Conservation (phyloP, 106 monocot species). For the Hemerocallis citrina region DNA sequence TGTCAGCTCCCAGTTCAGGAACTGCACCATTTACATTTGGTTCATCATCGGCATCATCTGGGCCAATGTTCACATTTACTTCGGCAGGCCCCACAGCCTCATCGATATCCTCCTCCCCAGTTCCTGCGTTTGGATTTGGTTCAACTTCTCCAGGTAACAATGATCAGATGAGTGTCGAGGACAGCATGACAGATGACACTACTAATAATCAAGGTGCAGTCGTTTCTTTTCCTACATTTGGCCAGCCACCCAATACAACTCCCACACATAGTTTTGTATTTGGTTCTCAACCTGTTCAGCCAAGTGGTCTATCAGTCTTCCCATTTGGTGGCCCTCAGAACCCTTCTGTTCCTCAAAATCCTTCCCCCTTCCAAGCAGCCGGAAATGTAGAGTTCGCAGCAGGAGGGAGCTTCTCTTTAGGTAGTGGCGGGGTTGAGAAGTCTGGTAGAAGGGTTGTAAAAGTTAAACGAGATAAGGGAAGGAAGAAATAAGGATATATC, state of each 20-base stretch:
- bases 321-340: slow-evolving; percentile 30
- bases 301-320: slow-evolving; percentile 15
- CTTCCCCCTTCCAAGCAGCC: slow-evolving; percentile 32
- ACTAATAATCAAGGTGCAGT: slow-evolving; percentile 8
- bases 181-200: slow-evolving; percentile 48
- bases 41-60: slow-evolving; percentile 7
- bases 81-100: slow-evolving; percentile 9
- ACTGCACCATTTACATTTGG: slow-evolving; percentile 12
- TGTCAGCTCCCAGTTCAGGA: slow-evolving; percentile 5
- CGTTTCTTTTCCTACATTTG: slow-evolving; percentile 18
- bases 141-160: slow-evolving; percentile 17
- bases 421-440: slow-evolving; percentile 53
- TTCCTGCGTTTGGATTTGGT: slow-evolving; percentile 17
- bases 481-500: slow-evolving; percentile 23
- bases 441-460: slow-evolving; percentile 26
- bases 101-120: neutral
- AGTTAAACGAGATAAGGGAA: slow-evolving; percentile 24
- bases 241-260: slow-evolving; percentile 16
- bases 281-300: slow-evolving; percentile 20
- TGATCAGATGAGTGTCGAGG: slow-evolving; percentile 67
- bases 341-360: slow-evolving; percentile 18
- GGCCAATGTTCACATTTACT: neutral
- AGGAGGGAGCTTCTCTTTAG: slow-evolving; percentile 67
- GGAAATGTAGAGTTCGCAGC: slow-evolving; percentile 18
- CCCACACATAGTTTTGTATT: slow-evolving; percentile 10